Evolutionary conservation across 208 protist species (phyloP).

Genomic region (Trypanosoma congolense): DNA sequence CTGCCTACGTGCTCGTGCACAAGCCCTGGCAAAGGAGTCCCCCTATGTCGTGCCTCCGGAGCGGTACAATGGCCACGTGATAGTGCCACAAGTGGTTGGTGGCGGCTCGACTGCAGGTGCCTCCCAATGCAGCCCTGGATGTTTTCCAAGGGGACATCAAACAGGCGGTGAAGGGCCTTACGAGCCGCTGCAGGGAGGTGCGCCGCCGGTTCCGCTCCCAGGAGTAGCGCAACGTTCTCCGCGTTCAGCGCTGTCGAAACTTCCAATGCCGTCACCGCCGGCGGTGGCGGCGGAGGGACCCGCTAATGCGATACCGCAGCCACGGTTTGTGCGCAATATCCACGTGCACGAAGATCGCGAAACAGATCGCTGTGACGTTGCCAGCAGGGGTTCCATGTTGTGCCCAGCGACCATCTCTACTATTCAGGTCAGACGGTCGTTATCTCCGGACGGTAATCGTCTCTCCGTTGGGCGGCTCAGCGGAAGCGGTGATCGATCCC

Average conservation of each 20-base stretch:
- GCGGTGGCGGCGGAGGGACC: neutral
- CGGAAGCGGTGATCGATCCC: too few species aligned
- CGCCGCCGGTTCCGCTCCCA: neutral
- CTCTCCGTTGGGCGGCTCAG: too few species aligned
- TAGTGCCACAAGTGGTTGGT: neutral
- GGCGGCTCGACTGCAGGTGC: neutral
- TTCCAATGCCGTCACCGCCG: neutral
- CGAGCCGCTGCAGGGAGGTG: neutral
- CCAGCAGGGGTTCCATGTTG: too few species aligned
- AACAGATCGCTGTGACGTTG: neutral
- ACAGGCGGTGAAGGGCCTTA: neutral
- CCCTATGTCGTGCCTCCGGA: constrained; percentile 10
- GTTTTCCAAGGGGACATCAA: neutral
- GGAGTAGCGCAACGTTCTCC: neutral
- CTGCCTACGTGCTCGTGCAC: constrained; percentile 12
- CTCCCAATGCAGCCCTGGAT: neutral
- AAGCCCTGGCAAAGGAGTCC: constrained; percentile 1
- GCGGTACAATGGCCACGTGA: neutral
- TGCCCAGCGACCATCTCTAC: too few species aligned
- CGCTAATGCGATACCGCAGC: neutral
- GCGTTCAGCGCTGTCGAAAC: neutral
- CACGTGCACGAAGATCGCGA: neutral
- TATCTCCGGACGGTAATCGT: too few species aligned
- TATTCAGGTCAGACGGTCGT: too few species aligned
- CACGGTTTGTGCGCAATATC: neutral